phyloP scores from a whole-genome alignment of 2,329 filamentous ascomycete genomes.

The Malbranchea zuffiana region DNA sequence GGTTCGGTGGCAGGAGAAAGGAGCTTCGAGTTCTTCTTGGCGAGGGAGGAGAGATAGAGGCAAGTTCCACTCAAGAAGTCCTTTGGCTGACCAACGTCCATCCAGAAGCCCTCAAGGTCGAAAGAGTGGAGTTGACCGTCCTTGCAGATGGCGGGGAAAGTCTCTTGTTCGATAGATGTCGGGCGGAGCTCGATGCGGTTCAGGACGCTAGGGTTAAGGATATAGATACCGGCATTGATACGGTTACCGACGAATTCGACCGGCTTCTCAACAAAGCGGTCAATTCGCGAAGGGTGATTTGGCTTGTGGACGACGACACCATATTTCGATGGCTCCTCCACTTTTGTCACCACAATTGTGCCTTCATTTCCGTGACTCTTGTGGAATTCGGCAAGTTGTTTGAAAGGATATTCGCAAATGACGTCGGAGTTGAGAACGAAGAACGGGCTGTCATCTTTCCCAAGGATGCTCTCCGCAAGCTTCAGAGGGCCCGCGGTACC shows the following conservation, averaged over 20 bases:
- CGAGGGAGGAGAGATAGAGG: constrained; percentile 83
- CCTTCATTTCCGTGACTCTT: constrained; percentile 87
- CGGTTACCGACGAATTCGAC: constrained; percentile 98
- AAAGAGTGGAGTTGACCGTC: constrained; percentile 91
- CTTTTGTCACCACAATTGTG: constrained; percentile 96
- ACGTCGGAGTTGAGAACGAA: constrained; percentile 98
- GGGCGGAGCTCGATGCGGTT: constrained; percentile 89
- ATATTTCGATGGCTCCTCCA: constrained; percentile 97
- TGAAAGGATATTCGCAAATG: constrained; percentile 95
- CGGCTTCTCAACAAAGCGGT: constrained; percentile 98
- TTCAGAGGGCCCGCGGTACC: constrained; percentile 93
- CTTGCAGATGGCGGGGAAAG: constrained; percentile 84
- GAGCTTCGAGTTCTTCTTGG: constrained; percentile 79
- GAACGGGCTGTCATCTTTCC: constrained; percentile 88
- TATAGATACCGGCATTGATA: constrained; percentile 98
- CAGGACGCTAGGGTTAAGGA: constrained; percentile 85
- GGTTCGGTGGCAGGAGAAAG: constrained; percentile 63
- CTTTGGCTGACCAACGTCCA: constrained; percentile 98
- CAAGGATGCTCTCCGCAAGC: constrained; percentile 81
- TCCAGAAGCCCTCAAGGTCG: constrained; percentile 96
- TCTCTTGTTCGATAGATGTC: constrained; percentile 97
- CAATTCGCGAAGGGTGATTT: constrained; percentile 79
- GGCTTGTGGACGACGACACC: constrained; percentile 97
- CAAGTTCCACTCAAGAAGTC: constrained; percentile 95
- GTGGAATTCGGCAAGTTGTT: constrained; percentile 83